A percentile compares a stretch with the other conserved stretches of the same genome.
Evolutionary conservation across 139 green algal species (phyloP).

Genomic region (Nannochloris sp.): DNA sequence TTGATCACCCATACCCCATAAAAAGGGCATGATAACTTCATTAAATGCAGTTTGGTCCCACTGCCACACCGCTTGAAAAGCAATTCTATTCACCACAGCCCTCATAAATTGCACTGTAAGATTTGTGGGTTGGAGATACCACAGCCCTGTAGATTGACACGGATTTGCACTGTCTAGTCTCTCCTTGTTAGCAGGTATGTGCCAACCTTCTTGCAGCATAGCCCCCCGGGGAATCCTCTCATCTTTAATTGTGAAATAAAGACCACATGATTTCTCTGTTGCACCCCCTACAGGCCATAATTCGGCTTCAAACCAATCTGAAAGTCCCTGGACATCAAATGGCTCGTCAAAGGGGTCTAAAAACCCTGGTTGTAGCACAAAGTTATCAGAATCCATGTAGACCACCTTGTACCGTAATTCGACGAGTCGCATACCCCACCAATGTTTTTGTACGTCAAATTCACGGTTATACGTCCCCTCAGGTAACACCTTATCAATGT

Average conservation of each 20-base stretch:
- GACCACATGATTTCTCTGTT: too few relatives aligned
- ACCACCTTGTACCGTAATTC: background rate
- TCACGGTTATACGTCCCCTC: background rate
- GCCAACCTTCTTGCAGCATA: slow-evolving; percentile 1
- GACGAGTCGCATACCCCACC: background rate
- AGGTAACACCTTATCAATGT: background rate
- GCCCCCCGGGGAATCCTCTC: background rate
- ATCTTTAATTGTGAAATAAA: background rate
- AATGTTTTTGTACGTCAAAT: slow-evolving; percentile 2
- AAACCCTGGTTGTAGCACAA: background rate
- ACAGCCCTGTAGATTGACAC: slow-evolving; percentile 8
- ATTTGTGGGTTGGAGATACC: background rate
- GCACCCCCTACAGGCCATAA: too few relatives aligned
- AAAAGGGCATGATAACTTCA: background rate
- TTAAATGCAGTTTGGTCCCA: slow-evolving; percentile 13
- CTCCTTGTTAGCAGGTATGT: too few relatives aligned
- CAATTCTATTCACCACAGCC: background rate
- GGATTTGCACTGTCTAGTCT: too few relatives aligned
- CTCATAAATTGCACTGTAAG: background rate
- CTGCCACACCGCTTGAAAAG: background rate
- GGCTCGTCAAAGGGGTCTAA: background rate
- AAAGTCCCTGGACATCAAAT: slow-evolving; percentile 9
- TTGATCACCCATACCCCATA: background rate
- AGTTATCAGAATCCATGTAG: slow-evolving; percentile 1
- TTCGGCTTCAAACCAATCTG: background rate